A percentile compares a stretch with the other conserved stretches of the same genome.
These are phyloP conservation scores for Trypanosoma boissoni DNA, from an alignment of 208 protist species.

Conservation along the genomic window DNA sequence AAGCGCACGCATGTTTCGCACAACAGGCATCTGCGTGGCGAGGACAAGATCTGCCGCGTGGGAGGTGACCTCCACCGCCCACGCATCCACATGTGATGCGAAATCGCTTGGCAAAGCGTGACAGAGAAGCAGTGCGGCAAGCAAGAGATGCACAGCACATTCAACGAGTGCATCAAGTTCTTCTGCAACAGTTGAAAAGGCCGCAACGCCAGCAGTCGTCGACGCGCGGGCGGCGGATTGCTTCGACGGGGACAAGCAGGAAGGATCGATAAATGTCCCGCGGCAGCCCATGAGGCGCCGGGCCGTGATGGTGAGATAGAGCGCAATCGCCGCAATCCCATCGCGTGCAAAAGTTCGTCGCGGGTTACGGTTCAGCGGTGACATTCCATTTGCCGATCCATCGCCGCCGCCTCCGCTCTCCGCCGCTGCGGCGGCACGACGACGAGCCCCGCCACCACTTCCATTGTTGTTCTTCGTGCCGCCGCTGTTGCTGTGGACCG, in stretches of 20 bases:
- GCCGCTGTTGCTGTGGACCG: not conserved
- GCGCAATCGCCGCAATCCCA: conserved; percentile 38
- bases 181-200: conserved; percentile 4
- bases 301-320: conserved; percentile 38
- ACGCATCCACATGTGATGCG: conserved; percentile 33
- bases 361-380: conserved; percentile 17
- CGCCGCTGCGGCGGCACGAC: not conserved
- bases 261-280: conserved; percentile 7
- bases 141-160: conserved; percentile 32
- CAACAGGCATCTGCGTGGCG: conserved; percentile 26
- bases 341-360: conserved; percentile 33
- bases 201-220: not conserved
- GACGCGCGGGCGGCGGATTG: conserved; percentile 16
- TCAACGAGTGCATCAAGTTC: conserved; percentile 37
- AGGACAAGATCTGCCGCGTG: conserved; percentile 42
- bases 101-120: conserved; percentile 33
- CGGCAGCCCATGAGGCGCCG: conserved; percentile 37
- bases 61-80: conserved; percentile 45
- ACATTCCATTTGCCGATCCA: not conserved
- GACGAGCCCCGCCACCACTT: no score
- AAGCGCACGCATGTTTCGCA: conserved; percentile 33
- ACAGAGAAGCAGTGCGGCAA: conserved; percentile 35
- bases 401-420: not conserved
- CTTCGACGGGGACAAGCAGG: not conserved
- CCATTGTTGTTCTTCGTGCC: no score